Conservation (phyloP, 2,329 filamentous ascomycete genomes). For the Trichoderma atrobrunneum region DNA sequence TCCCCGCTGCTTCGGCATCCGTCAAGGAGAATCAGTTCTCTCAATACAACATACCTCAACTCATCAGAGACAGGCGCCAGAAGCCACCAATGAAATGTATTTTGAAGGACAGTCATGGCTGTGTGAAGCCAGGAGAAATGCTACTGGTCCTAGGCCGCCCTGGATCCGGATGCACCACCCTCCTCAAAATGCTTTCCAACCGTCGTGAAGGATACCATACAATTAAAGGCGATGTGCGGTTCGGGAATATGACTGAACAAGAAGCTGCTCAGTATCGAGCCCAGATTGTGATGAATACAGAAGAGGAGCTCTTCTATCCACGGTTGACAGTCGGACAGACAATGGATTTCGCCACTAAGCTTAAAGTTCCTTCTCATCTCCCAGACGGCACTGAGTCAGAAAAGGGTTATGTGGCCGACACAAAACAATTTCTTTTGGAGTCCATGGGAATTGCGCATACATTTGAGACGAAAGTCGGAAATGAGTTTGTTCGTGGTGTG, state of each 20-base stretch:
- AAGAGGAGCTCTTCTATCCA: slow-evolving; percentile 64
- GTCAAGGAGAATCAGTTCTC: not conserved
- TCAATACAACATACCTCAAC: not conserved
- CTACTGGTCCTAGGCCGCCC: slow-evolving; percentile 66
- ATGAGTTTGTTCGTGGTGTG: slow-evolving; percentile 64
- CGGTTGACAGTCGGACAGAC: slow-evolving; percentile 70
- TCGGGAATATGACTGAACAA: slow-evolving; percentile 49
- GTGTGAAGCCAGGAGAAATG: slow-evolving; percentile 72
- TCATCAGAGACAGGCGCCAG: not conserved
- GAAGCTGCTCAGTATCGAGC: slow-evolving; percentile 50
- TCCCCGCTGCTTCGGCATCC: not conserved
- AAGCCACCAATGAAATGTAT: not conserved
- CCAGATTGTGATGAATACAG: slow-evolving; percentile 67
- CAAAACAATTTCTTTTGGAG: slow-evolving; percentile 48
- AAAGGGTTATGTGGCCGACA: slow-evolving; percentile 40
- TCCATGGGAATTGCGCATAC: slow-evolving; percentile 60
- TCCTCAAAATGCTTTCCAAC: slow-evolving; percentile 68
- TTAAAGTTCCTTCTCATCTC: slow-evolving; percentile 53
- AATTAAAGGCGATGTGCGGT: slow-evolving; percentile 58
- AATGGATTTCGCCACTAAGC: slow-evolving; percentile 63
- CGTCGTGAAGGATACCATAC: slow-evolving; percentile 56
- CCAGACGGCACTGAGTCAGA: slow-evolving; percentile 47
- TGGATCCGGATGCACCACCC: slow-evolving; percentile 66
- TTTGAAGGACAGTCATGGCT: slow-evolving; percentile 47
- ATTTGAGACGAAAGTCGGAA: slow-evolving; percentile 63